Percentiles rank a stretch among this genome's conserved stretches.
Evolutionary conservation across 1,284 basidiomycete species (phyloP).

Genomic region (Pulveroboletus sp.): DNA sequence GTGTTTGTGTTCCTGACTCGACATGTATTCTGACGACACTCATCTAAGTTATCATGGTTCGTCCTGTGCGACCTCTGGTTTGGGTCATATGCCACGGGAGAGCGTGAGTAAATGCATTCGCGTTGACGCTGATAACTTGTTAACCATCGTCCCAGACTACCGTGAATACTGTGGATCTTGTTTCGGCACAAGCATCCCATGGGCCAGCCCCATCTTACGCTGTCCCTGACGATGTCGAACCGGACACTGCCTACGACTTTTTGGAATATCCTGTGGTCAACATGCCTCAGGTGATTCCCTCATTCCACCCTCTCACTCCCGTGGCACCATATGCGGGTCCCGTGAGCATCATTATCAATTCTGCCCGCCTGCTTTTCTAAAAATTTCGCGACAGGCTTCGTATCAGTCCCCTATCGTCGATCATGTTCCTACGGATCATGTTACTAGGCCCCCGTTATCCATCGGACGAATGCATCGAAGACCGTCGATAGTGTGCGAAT

Average conservation of each 20-base stretch:
- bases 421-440: neutral
- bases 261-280: neutral
- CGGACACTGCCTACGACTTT: neutral
- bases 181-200: neutral
- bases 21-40: constrained; percentile 10
- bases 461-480: neutral
- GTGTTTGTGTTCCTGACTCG: neutral
- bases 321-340: neutral
- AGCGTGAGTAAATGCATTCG: constrained; percentile 12
- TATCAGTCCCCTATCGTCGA: neutral
- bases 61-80: neutral
- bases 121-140: neutral
- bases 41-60: neutral
- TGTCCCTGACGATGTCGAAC: neutral
- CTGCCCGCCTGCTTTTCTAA: neutral
- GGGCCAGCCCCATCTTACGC: neutral
- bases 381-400: neutral
- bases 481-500: constrained; percentile 1
- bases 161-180: constrained; percentile 3
- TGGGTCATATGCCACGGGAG: neutral
- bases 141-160: constrained; percentile 1
- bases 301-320: neutral
- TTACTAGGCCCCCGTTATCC: neutral
- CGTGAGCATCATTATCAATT: constrained; percentile 8
- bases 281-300: neutral